Evolutionary conservation across 164 flowering plant genomes (phyloP).

Genomic region (Piper longum): DNA sequence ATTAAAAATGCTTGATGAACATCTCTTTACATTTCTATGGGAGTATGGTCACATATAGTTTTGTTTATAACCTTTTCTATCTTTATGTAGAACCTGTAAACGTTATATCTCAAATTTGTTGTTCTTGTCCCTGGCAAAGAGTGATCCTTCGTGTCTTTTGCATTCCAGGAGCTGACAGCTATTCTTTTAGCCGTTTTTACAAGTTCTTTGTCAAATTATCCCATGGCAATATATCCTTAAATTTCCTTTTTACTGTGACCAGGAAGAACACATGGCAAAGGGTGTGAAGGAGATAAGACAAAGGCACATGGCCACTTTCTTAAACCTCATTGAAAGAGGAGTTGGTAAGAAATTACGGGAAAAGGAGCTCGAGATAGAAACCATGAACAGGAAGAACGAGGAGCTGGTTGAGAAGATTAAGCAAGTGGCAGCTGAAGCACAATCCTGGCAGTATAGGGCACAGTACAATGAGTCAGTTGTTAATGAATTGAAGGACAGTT

Average conservation of each 20-base stretch:
- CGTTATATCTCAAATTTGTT: too few species aligned
- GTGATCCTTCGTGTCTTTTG: too few species aligned
- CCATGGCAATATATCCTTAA: neutral
- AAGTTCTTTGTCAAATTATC: neutral
- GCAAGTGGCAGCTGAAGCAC: constrained; percentile 59
- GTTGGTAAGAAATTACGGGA: constrained; percentile 42
- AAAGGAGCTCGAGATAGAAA: constrained; percentile 55
- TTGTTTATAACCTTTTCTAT: too few species aligned
- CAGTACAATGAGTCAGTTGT: constrained; percentile 63
- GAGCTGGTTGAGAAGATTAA: constrained; percentile 60
- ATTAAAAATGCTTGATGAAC: neutral
- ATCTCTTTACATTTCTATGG: neutral
- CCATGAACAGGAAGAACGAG: constrained; percentile 54
- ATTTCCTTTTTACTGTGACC: constrained; percentile 7
- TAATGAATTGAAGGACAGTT: constrained; percentile 47
- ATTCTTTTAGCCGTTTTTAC: too few species aligned
- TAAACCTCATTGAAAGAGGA: constrained; percentile 46
- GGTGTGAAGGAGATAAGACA: constrained; percentile 66
- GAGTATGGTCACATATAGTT: neutral
- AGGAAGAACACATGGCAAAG: constrained; percentile 59
- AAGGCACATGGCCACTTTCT: constrained; percentile 46
- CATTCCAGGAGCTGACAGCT: too few species aligned
- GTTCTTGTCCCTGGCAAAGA: too few species aligned
- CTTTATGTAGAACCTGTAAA: too few species aligned
- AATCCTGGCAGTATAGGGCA: constrained; percentile 63